These are phyloP conservation scores for Phytophthora macrochlamydospora DNA, from an alignment of 352 stramenopile genomes.

Conservation along the genomic window DNA sequence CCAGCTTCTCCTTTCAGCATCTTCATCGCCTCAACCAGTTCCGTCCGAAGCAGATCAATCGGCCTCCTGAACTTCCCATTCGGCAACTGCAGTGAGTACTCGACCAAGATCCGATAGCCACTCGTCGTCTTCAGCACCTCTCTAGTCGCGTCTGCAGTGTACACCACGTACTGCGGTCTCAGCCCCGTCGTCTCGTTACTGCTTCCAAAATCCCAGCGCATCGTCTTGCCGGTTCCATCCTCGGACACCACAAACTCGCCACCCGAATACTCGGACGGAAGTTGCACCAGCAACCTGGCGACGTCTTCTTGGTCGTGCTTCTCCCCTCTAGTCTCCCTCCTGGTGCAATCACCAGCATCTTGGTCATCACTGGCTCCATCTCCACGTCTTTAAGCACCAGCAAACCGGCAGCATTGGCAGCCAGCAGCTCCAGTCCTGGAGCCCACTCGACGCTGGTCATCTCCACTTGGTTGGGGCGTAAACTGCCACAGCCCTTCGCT, in stretches of 20 bases:
- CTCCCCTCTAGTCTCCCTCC: background rate
- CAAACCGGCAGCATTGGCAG: background rate
- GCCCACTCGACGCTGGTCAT: background rate
- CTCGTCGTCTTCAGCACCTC: background rate
- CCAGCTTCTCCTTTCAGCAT: background rate
- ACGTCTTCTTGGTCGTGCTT: background rate
- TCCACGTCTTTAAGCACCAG: background rate
- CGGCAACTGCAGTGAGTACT: background rate
- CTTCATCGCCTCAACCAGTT: background rate
- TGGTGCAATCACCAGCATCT: background rate
- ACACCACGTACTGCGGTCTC: background rate
- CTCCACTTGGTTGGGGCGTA: background rate
- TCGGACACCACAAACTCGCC: conserved; percentile 8
- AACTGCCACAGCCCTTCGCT: background rate
- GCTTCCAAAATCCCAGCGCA: background rate
- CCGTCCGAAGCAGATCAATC: background rate
- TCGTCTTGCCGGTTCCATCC: background rate
- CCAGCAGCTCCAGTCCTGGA: background rate
- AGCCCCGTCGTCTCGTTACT: background rate
- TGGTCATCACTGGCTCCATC: background rate
- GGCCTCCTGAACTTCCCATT: background rate
- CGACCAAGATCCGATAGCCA: background rate
- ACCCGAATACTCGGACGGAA: conserved; percentile 11
- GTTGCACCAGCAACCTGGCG: conserved; percentile 10
- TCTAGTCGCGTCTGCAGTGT: background rate